These are phyloP conservation scores for Schizochytrium sp. DNA, from an alignment of 108 stramenopile genomes.

Conservation along the genomic window DNA sequence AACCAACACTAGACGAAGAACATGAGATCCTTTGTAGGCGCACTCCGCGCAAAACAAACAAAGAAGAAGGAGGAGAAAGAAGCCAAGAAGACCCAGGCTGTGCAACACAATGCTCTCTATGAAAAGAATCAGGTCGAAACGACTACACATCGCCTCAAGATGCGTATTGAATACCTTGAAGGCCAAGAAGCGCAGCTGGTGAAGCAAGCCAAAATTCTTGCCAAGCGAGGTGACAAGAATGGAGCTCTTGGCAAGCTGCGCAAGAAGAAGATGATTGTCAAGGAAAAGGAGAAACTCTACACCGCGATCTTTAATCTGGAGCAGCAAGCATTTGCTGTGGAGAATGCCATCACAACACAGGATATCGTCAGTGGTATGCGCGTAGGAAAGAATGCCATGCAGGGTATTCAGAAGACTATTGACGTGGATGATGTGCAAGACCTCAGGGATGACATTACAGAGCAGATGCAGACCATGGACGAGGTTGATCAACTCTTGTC, in stretches of 20 bases:
- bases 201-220: constrained; percentile 21
- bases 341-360: not conserved
- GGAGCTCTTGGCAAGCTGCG: constrained; percentile 2
- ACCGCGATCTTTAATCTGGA: constrained; percentile 1
- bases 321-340: constrained; percentile 42
- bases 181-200: not conserved
- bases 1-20: not conserved
- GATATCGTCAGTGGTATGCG: not conserved
- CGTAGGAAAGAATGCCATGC: constrained; percentile 1
- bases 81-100: constrained; percentile 5
- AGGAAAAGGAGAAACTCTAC: not conserved
- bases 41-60: not conserved
- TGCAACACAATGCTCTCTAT: not conserved
- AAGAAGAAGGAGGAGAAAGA: not conserved
- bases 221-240: not conserved
- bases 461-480: constrained; percentile 36
- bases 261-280: constrained; percentile 23
- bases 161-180: not conserved
- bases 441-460: constrained; percentile 5
- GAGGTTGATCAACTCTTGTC: not conserved
- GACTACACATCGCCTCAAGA: not conserved
- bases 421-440: not conserved
- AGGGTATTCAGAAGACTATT: not conserved
- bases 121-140: not conserved
- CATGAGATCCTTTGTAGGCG: constrained; percentile 6